Conservation (phyloP, 768 basidiomycete species). For the Hortiboletus flavorubellus region DNA sequence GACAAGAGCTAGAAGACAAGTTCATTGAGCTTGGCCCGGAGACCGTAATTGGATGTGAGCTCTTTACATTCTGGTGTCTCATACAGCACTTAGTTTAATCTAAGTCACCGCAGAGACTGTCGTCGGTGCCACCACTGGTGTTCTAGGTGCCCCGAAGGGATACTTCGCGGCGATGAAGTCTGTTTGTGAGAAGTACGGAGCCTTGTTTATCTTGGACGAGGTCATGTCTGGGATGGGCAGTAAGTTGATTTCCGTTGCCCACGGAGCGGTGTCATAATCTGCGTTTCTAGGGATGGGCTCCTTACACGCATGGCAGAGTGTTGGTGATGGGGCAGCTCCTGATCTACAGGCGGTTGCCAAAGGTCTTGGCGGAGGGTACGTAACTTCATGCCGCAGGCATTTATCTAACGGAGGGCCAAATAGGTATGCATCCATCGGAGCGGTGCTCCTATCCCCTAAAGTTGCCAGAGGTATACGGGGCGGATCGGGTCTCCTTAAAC, state of each 20-base stretch:
- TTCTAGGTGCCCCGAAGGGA: conserved; percentile 72
- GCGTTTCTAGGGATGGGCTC: conserved; percentile 71
- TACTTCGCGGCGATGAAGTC: conserved; percentile 85
- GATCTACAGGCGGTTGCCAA: conserved; percentile 90
- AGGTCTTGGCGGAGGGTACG: conserved; percentile 84
- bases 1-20: conserved; percentile 81
- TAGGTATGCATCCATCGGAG: conserved; percentile 81
- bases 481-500: conserved; percentile 72
- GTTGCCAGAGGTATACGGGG: conserved; percentile 68
- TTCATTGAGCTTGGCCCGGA: conserved; percentile 79
- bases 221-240: conserved; percentile 93
- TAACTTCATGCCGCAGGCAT: not conserved
- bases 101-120: conserved; percentile 84
- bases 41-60: conserved; percentile 78
- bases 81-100: not conserved
- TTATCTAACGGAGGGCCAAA: conserved; percentile 4
- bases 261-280: not conserved
- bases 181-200: conserved; percentile 71
- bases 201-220: conserved; percentile 82
- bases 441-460: conserved; percentile 69
- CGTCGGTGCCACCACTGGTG: conserved; percentile 81
- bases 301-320: conserved; percentile 81
- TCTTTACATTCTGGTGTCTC: not conserved
- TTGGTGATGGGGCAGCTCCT: conserved; percentile 72
- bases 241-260: conserved; percentile 36